Percentiles rank a stretch among this genome's conserved stretches.
Evolutionary conservation across 768 basidiomycete genomes (phyloP).

Genomic region (Sporobolomyces pararoseus): DNA sequence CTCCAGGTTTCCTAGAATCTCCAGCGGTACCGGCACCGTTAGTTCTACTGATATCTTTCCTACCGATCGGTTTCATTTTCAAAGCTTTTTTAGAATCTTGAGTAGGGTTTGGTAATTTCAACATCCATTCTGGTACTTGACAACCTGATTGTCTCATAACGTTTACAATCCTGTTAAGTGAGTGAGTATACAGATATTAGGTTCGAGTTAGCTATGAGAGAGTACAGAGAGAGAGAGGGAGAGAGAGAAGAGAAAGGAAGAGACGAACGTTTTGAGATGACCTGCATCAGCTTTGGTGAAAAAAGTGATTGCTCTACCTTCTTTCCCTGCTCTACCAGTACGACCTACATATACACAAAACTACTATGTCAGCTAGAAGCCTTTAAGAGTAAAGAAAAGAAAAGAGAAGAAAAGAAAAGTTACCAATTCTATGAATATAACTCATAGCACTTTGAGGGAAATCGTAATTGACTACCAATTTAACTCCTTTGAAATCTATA

Average conservation of each 20-base stretch:
- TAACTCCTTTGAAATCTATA: conserved; percentile 93
- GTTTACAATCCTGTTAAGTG: conserved; percentile 71
- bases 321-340: conserved; percentile 86
- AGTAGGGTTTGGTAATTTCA: conserved; percentile 87
- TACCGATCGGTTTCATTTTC: conserved; percentile 62
- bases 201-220: too few relatives aligned
- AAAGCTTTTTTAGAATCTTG: conserved; percentile 80
- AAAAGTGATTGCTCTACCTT: conserved; percentile 90
- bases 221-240: background rate
- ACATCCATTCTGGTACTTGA: conserved; percentile 86
- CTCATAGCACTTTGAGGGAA: conserved; percentile 93
- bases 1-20: conserved; percentile 55
- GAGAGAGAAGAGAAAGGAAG: background rate
- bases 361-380: background rate
- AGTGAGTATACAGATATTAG: conserved; percentile 22
- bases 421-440: conserved; percentile 92
- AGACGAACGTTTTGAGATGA: conserved; percentile 69
- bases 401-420: conserved; percentile 27
- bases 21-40: conserved; percentile 24
- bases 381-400: background rate
- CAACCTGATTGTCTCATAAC: conserved; percentile 91
- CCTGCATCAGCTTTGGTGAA: conserved; percentile 92
- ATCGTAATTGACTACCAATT: conserved; percentile 93
- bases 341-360: conserved; percentile 58
- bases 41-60: conserved; percentile 55